Evolutionary conservation across 306 rosid genomes (phyloP), one percentile per base, ranked within the genome.

Genomic region (Hippophae rhamnoides): DNA sequence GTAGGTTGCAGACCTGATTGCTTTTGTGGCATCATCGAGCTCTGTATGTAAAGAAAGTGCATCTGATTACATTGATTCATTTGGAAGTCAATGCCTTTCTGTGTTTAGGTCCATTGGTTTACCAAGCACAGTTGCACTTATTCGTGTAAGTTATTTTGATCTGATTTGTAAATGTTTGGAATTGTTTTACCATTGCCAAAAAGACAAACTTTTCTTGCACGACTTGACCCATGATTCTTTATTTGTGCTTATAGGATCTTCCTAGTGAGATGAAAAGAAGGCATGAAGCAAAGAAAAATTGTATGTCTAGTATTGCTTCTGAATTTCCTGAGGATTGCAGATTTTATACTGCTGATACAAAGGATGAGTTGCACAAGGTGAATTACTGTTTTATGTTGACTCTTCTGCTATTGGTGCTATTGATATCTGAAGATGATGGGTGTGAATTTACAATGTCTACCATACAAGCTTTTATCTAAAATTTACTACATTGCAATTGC

Each of bases 321-420:
- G 90, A 88, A 71, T 85, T 92, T 88, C 95, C 96, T 0, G 90
- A 88, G 80, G 96, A 85, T 51, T 88, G 96, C 69, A 92, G 81
- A 72, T 83, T 80, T 70, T 86, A 80, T 72, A 81, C 86, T 50
- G 96, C 94, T 63, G 99, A 92, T 80, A 81, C 85, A 31, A 84
- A 74, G 77, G 96, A 86, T 57, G 96, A 92, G 41, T 72, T 92
- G 69, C 99, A 85, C 84, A 92, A 88, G 96, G 99, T 86, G 71
- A 66, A 54, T 60, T 51, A 47, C 10, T 61, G 58, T 40, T 25
- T 50, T 40, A 40, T 47, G 57, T 60, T 56, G 3, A 47, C 9
- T 42, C 38, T 27, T 51, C 27, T 49, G 8, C 26, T 49, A 23
- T 49, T 65, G 58, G 9, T 59, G 38, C 61, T 45, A 55, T 31